Conservation (phyloP, 2,329 filamentous ascomycete genomes). For the Nannizziopsis barbatae region DNA sequence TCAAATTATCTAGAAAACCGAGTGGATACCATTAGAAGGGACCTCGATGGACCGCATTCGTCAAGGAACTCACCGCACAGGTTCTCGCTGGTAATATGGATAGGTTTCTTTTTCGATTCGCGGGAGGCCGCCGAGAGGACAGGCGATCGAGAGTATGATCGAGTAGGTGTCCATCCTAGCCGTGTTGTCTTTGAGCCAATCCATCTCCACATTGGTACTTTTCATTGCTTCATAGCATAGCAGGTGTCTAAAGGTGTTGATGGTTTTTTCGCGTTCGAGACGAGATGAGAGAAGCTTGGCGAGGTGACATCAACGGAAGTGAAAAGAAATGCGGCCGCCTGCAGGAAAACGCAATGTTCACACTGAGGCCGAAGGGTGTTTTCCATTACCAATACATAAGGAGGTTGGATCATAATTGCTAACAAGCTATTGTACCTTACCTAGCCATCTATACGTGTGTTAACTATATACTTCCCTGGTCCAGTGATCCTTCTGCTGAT, state of each 20-base stretch:
- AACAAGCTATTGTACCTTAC: too few relatives aligned
- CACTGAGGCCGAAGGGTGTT: too few relatives aligned
- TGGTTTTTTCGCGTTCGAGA: too few relatives aligned
- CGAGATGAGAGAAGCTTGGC: background rate
- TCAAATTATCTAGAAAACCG: slow-evolving; percentile 47
- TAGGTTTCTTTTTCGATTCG: background rate
- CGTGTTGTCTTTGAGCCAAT: background rate
- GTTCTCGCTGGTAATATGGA: slow-evolving; percentile 24
- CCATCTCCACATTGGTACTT: background rate
- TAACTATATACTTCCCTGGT: too few relatives aligned
- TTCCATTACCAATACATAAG: too few relatives aligned
- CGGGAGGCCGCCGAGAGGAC: slow-evolving; percentile 13
- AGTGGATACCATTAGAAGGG: background rate
- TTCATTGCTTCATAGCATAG: background rate
- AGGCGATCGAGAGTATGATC: slow-evolving; percentile 19
- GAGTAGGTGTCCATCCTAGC: slow-evolving; percentile 15
- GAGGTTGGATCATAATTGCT: too few relatives aligned
- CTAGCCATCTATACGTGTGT: too few relatives aligned
- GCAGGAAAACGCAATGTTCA: background rate
- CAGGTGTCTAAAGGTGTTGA: background rate
- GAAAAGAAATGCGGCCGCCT: slow-evolving; percentile 2
- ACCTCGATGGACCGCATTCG: background rate
- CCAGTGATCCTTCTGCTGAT: too few relatives aligned
- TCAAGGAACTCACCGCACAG: slow-evolving; percentile 25
- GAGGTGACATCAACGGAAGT: slow-evolving; percentile 4